Conservation (phyloP, 2,329 filamentous ascomycete genomes). For the Diaporthe sp. region DNA sequence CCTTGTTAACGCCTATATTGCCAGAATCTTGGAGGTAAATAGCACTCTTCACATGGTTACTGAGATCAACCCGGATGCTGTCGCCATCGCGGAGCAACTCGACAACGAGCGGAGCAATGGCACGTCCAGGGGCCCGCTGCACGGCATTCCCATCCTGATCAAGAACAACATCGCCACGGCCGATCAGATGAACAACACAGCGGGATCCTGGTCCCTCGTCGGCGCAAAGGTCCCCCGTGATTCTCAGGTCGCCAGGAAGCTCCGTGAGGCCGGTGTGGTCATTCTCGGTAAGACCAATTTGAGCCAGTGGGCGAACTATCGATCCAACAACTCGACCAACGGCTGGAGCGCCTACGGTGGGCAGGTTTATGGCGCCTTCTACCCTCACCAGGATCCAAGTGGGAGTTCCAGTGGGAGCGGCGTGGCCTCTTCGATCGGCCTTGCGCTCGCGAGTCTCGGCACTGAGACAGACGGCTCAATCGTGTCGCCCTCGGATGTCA, state of each 20-base stretch:
- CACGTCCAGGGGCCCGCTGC: slow-evolving; percentile 60
- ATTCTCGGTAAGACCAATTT: slow-evolving; percentile 74
- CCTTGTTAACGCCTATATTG: slow-evolving; percentile 49
- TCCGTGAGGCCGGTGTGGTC: slow-evolving; percentile 49
- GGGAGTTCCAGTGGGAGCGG: slow-evolving; percentile 74
- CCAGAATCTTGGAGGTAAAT: slow-evolving; percentile 53
- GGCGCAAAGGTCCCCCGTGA: slow-evolving; percentile 71
- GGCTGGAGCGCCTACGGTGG: slow-evolving; percentile 76
- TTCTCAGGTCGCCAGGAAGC: slow-evolving; percentile 69
- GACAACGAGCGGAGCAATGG: slow-evolving; percentile 49
- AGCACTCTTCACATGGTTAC: slow-evolving; percentile 50
- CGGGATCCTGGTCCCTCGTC: slow-evolving; percentile 74
- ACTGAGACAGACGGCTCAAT: slow-evolving; percentile 77
- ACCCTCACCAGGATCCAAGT: slow-evolving; percentile 70
- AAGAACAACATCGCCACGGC: slow-evolving; percentile 77
- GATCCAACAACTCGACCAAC: slow-evolving; percentile 69
- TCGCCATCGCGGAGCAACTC: slow-evolving; percentile 52
- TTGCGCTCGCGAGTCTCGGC: slow-evolving; percentile 71
- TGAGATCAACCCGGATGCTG: slow-evolving; percentile 55
- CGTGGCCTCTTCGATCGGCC: slow-evolving; percentile 70
- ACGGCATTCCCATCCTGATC: slow-evolving; percentile 75
- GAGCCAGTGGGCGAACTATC: slow-evolving; percentile 75
- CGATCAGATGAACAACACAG: slow-evolving; percentile 73
- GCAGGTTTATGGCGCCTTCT: slow-evolving; percentile 72
- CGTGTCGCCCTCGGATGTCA: slow-evolving; percentile 64